These are phyloP conservation scores for Rhizopus delemar DNA, from an alignment of 371 early-diverging fungal species.

Conservation along the genomic window DNA sequence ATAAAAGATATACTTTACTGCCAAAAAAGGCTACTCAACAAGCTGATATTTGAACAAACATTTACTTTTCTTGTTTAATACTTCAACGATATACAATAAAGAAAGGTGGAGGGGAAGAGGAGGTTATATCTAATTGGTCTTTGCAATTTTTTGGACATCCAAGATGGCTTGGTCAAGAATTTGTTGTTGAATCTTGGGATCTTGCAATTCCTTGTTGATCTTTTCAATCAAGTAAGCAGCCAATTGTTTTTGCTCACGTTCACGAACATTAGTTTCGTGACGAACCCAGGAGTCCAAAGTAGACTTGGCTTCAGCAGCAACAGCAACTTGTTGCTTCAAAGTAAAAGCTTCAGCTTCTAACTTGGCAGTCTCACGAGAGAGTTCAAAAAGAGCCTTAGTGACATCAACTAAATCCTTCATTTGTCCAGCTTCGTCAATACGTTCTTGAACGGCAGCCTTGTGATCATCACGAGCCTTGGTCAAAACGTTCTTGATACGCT, in stretches of 20 bases:
- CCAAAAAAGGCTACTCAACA: no score
- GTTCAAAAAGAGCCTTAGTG: constrained; percentile 89
- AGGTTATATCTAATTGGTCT: no score
- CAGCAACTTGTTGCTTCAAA: constrained; percentile 89
- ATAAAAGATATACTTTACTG: no score
- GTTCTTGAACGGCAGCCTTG: constrained; percentile 83
- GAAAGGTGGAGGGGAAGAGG: no score
- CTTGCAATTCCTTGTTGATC: constrained; percentile 78
- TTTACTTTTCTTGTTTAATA: no score
- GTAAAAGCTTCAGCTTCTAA: constrained; percentile 92
- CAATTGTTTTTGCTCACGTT: constrained; percentile 89
- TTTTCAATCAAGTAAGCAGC: constrained; percentile 83
- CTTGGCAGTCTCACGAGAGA: constrained; percentile 91
- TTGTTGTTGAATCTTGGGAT: constrained; percentile 74
- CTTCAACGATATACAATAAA: no score
- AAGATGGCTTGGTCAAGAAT: constrained; percentile 57
- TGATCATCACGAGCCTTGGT: constrained; percentile 87
- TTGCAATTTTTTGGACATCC: constrained; percentile 44
- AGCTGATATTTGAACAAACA: no score
- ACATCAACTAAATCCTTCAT: constrained; percentile 91
- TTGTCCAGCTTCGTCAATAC: constrained; percentile 87
- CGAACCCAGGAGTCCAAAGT: constrained; percentile 96
- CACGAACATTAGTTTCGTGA: constrained; percentile 90
- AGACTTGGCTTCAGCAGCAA: constrained; percentile 81
- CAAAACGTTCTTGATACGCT: constrained; percentile 79